phyloP scores from a whole-genome alignment of 106 monocot genomes.

The Allium cepa region DNA sequence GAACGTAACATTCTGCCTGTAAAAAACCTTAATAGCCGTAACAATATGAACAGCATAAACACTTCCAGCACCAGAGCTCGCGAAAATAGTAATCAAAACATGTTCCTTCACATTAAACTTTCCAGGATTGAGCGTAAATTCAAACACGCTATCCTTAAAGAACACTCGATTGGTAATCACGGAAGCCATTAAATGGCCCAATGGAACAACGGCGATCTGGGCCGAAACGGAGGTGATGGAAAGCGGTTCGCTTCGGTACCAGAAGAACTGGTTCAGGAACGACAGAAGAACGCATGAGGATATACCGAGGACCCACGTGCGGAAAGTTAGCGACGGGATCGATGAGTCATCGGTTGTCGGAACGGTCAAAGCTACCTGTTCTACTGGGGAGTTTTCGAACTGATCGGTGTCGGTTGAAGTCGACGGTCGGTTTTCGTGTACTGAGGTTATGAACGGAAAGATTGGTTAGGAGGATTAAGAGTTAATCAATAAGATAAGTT shows the following conservation, averaged over 20 bases:
- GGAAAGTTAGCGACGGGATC: neutral
- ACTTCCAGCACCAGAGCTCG: neutral
- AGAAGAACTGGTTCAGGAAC: constrained; percentile 4
- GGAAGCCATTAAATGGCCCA: neutral
- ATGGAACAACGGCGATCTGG: neutral
- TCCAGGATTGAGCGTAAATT: neutral
- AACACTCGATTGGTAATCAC: neutral
- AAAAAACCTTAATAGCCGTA: neutral
- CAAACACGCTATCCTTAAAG: neutral
- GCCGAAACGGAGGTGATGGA: neutral
- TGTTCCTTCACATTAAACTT: neutral
- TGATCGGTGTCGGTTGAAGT: neutral
- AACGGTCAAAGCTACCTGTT: neutral
- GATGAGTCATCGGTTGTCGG: constrained; percentile 3
- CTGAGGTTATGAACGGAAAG: neutral
- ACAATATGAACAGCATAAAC: constrained; percentile 1
- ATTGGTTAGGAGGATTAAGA: neutral
- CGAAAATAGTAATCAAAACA: neutral
- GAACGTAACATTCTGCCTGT: neutral
- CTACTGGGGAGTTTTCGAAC: neutral
- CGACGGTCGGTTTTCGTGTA: neutral
- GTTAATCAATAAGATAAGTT: neutral
- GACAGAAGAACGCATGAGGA: neutral
- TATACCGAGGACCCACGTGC: neutral
- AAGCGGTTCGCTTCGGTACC: neutral